Base-by-base conservation (phyloP, 163 green algal genomes). In the Scenedesmus sp. region DNA sequence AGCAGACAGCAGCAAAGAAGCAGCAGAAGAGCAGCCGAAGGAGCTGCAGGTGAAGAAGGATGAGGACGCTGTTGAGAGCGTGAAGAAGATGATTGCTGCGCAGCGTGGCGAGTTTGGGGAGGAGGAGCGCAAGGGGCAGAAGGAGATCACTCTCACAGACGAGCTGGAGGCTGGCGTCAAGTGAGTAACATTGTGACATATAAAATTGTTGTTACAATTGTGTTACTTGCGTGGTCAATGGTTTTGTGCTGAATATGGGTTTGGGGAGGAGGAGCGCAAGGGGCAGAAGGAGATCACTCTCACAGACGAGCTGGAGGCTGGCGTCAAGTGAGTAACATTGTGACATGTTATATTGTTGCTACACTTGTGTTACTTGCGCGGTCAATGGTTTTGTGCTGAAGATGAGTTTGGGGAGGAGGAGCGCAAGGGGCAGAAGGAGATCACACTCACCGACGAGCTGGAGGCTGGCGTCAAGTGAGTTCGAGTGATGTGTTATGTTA, bases 371-470 rank as follows among this genome's bases (percentile, higher is more conserved):
- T 52, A 56, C 73, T 57, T 82, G 54, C 62, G 70, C 16, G 1
- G 70, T 7, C 46, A 10, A 34, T 56, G 73, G 73, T 56, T 82
- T 56, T 26, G 26, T 26, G 26, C 26, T 26, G 26, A 26, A 26
- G 26, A 26, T 26, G 26, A 26, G 26, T 26, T 26, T 26, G 82
- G 86, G 54, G 93, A 96, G 26, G 92, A 95, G 67, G 92, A 95
- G 70, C 96, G 96, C 91, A 96, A 95, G 90, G 94, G 92, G 18
- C 97, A 99, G 95, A 98, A 97, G 93, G 97, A 99, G 79, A 96
- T 95, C 84, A 95, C 76, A 12, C 91, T 95, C 52, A 76, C 56
- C 23, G 46, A 84, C 83, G 60, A 76, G 10, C 8, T 76, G 16
- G 83, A 88, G 20, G 0, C 9, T 9, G 9, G 55, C 10, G 59